Conservation (phyloP, 495 filamentous ascomycete genomes). For the Haplographium delicatum region DNA sequence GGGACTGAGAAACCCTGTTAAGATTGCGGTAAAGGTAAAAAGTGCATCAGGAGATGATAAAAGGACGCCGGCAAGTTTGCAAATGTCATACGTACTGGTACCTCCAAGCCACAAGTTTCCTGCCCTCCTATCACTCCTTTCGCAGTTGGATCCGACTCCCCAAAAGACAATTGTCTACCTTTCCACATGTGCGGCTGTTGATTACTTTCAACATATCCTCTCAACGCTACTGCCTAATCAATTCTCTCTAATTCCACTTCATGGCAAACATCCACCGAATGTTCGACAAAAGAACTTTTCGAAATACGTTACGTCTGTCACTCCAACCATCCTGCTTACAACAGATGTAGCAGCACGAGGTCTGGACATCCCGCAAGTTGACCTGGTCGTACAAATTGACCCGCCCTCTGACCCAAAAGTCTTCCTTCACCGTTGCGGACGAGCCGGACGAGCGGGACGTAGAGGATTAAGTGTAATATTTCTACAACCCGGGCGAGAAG, state of each 20-base stretch:
- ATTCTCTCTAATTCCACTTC: conserved; percentile 70
- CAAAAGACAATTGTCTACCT: conserved; percentile 90
- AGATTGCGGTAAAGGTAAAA: conserved; percentile 86
- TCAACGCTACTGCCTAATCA: conserved; percentile 56
- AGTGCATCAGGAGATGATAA: conserved; percentile 74
- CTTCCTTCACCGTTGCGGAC: conserved; percentile 91
- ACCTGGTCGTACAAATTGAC: conserved; percentile 90
- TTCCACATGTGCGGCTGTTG: conserved; percentile 91
- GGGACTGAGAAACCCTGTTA: conserved; percentile 88
- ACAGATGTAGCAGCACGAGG: conserved; percentile 80
- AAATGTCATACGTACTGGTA: conserved; percentile 79
- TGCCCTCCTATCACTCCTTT: conserved; percentile 64
- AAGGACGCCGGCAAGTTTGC: conserved; percentile 79
- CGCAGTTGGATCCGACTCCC: conserved; percentile 61
- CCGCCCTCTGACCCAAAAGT: conserved; percentile 89
- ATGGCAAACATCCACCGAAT: conserved; percentile 81
- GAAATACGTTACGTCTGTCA: conserved; percentile 61
- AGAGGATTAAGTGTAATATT: conserved; percentile 79
- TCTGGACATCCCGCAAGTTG: conserved; percentile 90
- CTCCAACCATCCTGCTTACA: conserved; percentile 79
- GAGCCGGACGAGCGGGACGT: conserved; percentile 85
- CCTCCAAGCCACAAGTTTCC: conserved; percentile 74
- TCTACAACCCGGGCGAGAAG: conserved; percentile 75
- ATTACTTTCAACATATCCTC: conserved; percentile 79
- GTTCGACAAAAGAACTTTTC: conserved; percentile 76